Evolutionary conservation across 805 yeast genomes (phyloP).

Genomic region (Myxozyma vanderwaltii): DNA sequence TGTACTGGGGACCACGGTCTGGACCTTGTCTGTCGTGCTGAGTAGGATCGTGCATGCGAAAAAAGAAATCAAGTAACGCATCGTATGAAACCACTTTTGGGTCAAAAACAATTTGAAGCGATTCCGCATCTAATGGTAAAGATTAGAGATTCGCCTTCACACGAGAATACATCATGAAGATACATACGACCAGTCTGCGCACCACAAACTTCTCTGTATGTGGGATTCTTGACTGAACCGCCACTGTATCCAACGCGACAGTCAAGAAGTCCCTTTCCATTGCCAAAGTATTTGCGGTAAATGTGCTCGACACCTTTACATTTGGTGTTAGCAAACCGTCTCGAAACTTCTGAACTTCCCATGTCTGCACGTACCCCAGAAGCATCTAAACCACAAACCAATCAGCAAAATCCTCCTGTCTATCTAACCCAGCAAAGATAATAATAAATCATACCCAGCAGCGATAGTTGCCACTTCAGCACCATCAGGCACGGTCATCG

Average conservation of each 20-base stretch:
- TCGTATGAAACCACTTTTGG: slow-evolving; percentile 61
- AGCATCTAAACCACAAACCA: slow-evolving; percentile 47
- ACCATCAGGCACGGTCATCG: slow-evolving; percentile 46
- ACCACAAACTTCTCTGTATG: slow-evolving; percentile 72
- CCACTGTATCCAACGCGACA: slow-evolving; percentile 89
- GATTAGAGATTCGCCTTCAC: no score
- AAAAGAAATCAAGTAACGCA: slow-evolving; percentile 78
- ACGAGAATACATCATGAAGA: not conserved
- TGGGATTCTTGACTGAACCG: slow-evolving; percentile 58
- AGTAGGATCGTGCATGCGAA: slow-evolving; percentile 94
- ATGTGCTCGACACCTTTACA: slow-evolving; percentile 64
- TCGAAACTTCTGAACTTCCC: not conserved
- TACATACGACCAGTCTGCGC: slow-evolving; percentile 62
- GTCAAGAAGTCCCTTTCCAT: slow-evolving; percentile 65
- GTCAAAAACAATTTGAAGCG: slow-evolving; percentile 78
- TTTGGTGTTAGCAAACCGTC: no score
- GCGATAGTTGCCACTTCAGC: slow-evolving; percentile 61
- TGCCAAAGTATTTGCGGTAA: slow-evolving; percentile 66
- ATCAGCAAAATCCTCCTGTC: not conserved
- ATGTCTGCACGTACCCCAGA: slow-evolving; percentile 40
- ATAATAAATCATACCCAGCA: no score
- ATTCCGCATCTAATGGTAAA: slow-evolving; percentile 59
- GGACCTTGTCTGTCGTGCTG: slow-evolving; percentile 81
- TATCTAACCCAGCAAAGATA: no score
- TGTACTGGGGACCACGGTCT: slow-evolving; percentile 85